Base-by-base conservation (phyloP, 805 yeast genomes). In the Suhomyces pyralidae region DNA sequence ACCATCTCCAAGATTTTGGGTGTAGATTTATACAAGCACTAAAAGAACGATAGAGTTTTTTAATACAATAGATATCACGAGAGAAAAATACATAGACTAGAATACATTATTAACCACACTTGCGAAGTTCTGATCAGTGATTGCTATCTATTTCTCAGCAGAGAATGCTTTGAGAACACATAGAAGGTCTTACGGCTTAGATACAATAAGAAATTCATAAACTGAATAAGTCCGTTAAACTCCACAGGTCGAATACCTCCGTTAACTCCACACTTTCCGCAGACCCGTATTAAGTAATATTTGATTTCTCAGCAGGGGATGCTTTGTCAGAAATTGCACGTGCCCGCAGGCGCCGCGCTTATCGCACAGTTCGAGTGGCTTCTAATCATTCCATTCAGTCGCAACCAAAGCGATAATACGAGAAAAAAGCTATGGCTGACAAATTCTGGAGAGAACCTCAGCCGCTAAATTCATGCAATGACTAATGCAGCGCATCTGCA, bases 1-100 rank as follows among this genome's bases (percentile, higher is more conserved):
- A 65, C 77, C 28, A 60, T 77, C 43, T 70, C 64, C 30, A 74
- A 74, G 45, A 57, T 74, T 32, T 64, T 76, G 57, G 65, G 64
- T 6, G 69, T 55, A 30, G 61, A 65, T 56, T 60, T 65, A 56
- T 58, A 58, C 48, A 61, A 59, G 55, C 62, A 64, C 48, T 58
- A 63, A 52, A 3, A 4, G 25, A 22, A 20, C 22, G 2, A 20
- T 3, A 6, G 25, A 22, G 25, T 4, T 22, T 7, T 3, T 22
- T 22, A 22, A 52, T 43, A 22, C 8, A 17, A 8, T 32, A 32
- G 17, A 22, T 15, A n/a, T 12, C 10, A 28, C n/a, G n/a, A 26
- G 25, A 26, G 26, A 25, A 26, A 12, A 10, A 28, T 12, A 28
- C n/a, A 28, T 28, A 28, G 32, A 28, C 32, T 28, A 28, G 32